These are phyloP conservation scores for Diaporthe aspalathi DNA, from an alignment of 2,329 filamentous ascomycete species.

Conservation along the genomic window DNA sequence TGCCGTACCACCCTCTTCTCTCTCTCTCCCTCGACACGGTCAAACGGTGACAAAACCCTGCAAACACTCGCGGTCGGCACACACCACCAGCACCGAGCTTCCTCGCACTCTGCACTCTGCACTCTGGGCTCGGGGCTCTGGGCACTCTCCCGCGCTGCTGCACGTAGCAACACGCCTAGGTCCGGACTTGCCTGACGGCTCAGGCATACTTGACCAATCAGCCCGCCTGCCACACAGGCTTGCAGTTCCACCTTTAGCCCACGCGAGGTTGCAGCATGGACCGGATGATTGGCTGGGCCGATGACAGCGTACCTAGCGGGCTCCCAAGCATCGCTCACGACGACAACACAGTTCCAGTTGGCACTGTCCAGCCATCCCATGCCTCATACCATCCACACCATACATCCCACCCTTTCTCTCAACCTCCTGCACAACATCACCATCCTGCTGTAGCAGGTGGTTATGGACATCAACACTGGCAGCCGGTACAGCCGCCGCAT, in stretches of 20 bases:
- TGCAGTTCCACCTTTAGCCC: conserved; percentile 36
- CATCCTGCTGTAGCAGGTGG: conserved; percentile 39
- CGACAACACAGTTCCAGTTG: conserved; percentile 40
- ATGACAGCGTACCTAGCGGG: conserved; percentile 38
- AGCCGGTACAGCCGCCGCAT: conserved; percentile 43
- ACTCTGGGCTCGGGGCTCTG: no score
- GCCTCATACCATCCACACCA: conserved; percentile 38
- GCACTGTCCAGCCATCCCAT: conserved; percentile 38
- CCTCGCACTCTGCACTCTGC: not conserved
- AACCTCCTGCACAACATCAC: conserved; percentile 39
- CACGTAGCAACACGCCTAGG: conserved; percentile 29
- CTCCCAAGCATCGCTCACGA: conserved; percentile 39
- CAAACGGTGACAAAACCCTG: conserved; percentile 29
- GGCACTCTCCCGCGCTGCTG: conserved; percentile 22
- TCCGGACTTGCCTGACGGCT: conserved; percentile 28
- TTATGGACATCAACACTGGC: conserved; percentile 39
- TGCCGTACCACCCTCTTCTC: conserved; percentile 21
- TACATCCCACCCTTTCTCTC: conserved; percentile 36
- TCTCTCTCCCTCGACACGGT: conserved; percentile 26
- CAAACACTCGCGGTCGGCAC: conserved; percentile 25
- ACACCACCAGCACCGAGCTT: conserved; percentile 26
- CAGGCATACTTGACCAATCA: conserved; percentile 38
- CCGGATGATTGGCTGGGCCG: conserved; percentile 39
- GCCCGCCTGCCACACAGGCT: conserved; percentile 30
- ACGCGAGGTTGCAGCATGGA: conserved; percentile 39